Evolutionary conservation across 305 asterid species (phyloP), one percentile per base, ranked within the genome.

Genomic region (Fraxinus nigra): DNA sequence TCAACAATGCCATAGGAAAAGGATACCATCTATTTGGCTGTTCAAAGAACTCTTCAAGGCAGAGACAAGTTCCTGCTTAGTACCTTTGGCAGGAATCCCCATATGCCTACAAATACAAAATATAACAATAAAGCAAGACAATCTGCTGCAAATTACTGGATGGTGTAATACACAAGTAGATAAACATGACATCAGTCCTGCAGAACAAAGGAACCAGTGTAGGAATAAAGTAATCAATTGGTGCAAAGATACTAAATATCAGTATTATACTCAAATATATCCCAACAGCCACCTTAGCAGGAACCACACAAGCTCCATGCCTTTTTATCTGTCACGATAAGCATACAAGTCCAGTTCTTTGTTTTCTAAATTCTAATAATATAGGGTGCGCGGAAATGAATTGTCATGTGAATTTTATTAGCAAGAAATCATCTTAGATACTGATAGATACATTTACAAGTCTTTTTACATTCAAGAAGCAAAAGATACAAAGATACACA

Each of bases 71-170:
- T 90, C 94, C 51, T 81, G 79, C 83, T 91, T 91, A 76, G 85
- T 83, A 79, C 93, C 97, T 83, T 87, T 86, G 75, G 89, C 88
- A 78, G 92, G 89, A 81, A 86, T 77, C 61, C 91, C 94, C 32
- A 77, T 87, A 83, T 84, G 88, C 89, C 97, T 90, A 81, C 65
- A 86, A 72, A 77, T 40, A 46, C 33, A 79, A 33, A 59, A 78
- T 54, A 35, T 14, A 32, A 61, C 20, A 63, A 30, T 9, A 30
- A 63, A n/a, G 79, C 75, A 80, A 76, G 30, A 77, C 37, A 46
- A 32, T 26, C 72, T 24, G 67, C 80, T 43, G 76, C 80, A 43
- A 74, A 43, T 79, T 33, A 72, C 77, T 43, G 46, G 35, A n/a
- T 7, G 18, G 28, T 20, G 61, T 75, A 24, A 54, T 56, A 61